Base-by-base conservation (phyloP, 192 early-diverging fungal genomes). In the Umbelopsis sp. region DNA sequence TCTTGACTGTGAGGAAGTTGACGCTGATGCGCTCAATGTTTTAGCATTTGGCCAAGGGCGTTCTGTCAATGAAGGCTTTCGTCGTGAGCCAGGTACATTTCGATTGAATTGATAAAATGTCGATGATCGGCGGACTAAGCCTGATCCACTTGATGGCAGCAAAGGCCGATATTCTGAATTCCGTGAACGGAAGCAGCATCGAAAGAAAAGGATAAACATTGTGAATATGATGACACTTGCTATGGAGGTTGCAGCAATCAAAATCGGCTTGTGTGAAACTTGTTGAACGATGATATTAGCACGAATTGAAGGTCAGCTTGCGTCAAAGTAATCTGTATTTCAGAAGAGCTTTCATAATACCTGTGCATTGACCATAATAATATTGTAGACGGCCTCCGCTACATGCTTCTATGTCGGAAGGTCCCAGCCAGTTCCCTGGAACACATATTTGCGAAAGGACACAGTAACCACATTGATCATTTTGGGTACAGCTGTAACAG, bases 71-170 rank as follows among this genome's bases (percentile, higher is more conserved):
- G 65, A 66, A 5, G 49, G 69, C 4, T 32, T 32, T 41, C 52
- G 69, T 14, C 52, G 69, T 6, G 69, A 54, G 22, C 36, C 38
- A 14, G 49, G 69, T 20, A 41, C 36, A 41, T 32, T 36, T 41
- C 69, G 69, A 59, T 71, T 71, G 22, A 43, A 71, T 24, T 71
- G 69, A 56, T 71, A 71, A 54, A 51, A 71, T 21, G 69, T 71
- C 4, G 69, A 71, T 26, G 69, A 71, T 4, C 69, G 51, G 21
- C 69, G 26, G 17, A 54, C 17, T 16, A 53, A 41, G 11, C 53
- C 36, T 17, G 69, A 71, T 59, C 69, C 50, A 43, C 38, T 38
- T 7, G 29, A 24, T 7, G 52, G 53, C 17, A 71, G 69, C 29
- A 56, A 31, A 16, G 49, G 69, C n/a, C 41, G 20, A 16, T 71